Conservation (phyloP, 148 eudicot species). For the Amaranthus palmeri region DNA sequence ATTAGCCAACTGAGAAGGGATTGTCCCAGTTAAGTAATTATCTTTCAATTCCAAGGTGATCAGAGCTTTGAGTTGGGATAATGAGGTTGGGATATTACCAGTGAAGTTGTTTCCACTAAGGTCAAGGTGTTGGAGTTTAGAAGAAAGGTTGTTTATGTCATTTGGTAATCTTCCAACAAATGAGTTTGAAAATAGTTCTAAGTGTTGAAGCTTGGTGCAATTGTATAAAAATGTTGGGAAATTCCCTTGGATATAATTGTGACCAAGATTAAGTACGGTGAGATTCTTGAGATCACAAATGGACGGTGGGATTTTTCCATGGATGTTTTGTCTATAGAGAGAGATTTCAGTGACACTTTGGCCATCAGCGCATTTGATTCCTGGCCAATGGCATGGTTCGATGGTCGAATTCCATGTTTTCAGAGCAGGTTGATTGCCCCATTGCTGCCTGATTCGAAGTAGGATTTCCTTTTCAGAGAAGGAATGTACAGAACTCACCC, state of each 20-base stretch:
- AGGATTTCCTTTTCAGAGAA: slow-evolving; percentile 44
- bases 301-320: slow-evolving; percentile 34
- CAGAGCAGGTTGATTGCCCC: slow-evolving; percentile 40
- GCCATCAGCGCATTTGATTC: slow-evolving; percentile 35
- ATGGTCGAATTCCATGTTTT: slow-evolving; percentile 48
- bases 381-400: slow-evolving; percentile 60
- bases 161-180: slow-evolving; percentile 58
- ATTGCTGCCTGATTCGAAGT: slow-evolving; percentile 41
- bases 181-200: slow-evolving; percentile 46
- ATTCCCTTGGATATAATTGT: slow-evolving; percentile 37
- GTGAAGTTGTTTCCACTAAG: too few relatives aligned
- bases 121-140: too few relatives aligned
- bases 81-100: too few relatives aligned
- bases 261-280: slow-evolving; percentile 34
- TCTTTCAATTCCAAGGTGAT: slow-evolving; percentile 23
- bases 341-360: slow-evolving; percentile 38
- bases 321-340: slow-evolving; percentile 19
- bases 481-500: slow-evolving; percentile 33
- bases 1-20: slow-evolving; percentile 44
- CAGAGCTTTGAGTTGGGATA: too few relatives aligned
- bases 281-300: slow-evolving; percentile 56
- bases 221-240: slow-evolving; percentile 48
- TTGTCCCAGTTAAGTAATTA: slow-evolving; percentile 52
- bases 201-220: slow-evolving; percentile 41
- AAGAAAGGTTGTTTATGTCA: slow-evolving; percentile 41